Conservation (phyloP, 2,329 filamentous ascomycete species). For the Chrysoporthe puriensis region DNA sequence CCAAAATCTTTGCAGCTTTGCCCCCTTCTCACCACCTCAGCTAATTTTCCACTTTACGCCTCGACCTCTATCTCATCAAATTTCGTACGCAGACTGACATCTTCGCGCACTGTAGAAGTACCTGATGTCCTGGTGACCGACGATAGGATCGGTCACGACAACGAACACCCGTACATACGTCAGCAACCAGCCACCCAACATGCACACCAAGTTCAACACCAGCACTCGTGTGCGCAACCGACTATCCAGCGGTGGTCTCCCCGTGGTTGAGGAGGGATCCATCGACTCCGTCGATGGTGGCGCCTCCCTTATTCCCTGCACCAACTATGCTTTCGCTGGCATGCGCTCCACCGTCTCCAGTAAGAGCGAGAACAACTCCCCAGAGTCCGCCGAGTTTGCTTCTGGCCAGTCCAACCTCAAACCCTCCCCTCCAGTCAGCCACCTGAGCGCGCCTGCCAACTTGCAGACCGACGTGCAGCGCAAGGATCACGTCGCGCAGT, state of each 20-base stretch:
- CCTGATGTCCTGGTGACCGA: not conserved
- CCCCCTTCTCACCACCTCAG: not conserved
- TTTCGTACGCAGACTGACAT: not conserved
- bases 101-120: not conserved
- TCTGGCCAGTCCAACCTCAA: not conserved
- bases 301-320: slow-evolving; percentile 3
- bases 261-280: slow-evolving; percentile 7
- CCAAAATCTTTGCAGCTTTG: not conserved
- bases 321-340: slow-evolving; percentile 7
- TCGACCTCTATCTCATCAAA: not conserved
- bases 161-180: not conserved
- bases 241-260: not conserved
- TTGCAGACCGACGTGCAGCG: not conserved
- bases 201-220: not conserved
- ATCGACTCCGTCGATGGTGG: slow-evolving; percentile 18
- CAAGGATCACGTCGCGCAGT: not conserved
- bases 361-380: slow-evolving; percentile 18
- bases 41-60: not conserved
- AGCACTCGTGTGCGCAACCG: not conserved
- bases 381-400: not conserved
- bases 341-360: slow-evolving; percentile 7
- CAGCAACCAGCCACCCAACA: not conserved
- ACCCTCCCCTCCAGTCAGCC: not conserved
- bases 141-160: not conserved
- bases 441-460: slow-evolving; percentile 10